phyloP scores from a whole-genome alignment of 2,329 filamentous ascomycete genomes.

The Cyphellophora europaea region DNA sequence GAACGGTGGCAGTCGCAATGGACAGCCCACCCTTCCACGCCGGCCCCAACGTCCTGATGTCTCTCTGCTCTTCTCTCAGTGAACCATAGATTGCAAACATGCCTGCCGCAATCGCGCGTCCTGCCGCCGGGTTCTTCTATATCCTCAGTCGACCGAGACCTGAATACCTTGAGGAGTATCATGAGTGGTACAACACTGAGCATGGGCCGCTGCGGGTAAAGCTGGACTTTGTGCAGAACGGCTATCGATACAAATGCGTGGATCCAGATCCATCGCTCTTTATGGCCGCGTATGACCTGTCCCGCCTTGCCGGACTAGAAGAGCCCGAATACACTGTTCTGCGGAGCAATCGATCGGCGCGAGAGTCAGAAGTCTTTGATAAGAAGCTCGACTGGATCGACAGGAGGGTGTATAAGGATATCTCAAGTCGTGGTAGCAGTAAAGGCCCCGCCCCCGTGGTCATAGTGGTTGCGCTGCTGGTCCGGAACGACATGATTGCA shows the following conservation, averaged over 20 bases:
- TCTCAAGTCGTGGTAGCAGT: conserved; percentile 2
- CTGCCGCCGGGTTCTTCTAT: conserved; percentile 4
- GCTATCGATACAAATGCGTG: conserved; percentile 65
- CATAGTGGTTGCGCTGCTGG: conserved; percentile 3
- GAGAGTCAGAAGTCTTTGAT: conserved; percentile 2
- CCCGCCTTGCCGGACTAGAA: conserved; percentile 3
- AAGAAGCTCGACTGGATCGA: conserved; percentile 4
- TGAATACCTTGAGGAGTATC: conserved; percentile 45
- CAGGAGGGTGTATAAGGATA: conserved; percentile 3
- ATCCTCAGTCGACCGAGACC: conserved; percentile 4
- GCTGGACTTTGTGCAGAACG: conserved; percentile 63
- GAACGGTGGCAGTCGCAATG: too few species aligned
- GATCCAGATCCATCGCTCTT: conserved; percentile 37
- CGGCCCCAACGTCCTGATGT: too few species aligned
- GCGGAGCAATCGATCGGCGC: conserved; percentile 5
- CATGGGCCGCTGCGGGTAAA: conserved; percentile 74
- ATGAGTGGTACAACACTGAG: conserved; percentile 92
- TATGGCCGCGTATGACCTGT: conserved; percentile 10
- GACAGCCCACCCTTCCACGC: too few species aligned
- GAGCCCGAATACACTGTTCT: conserved; percentile 5
- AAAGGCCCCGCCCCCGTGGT: conserved; percentile 1
- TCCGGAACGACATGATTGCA: conserved; percentile 1
- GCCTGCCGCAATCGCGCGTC: neutral
- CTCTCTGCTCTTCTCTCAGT: too few species aligned
- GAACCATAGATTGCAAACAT: neutral